phyloP scores from a whole-genome alignment of 2,329 filamentous ascomycete genomes.

The Penicillium polonicum region DNA sequence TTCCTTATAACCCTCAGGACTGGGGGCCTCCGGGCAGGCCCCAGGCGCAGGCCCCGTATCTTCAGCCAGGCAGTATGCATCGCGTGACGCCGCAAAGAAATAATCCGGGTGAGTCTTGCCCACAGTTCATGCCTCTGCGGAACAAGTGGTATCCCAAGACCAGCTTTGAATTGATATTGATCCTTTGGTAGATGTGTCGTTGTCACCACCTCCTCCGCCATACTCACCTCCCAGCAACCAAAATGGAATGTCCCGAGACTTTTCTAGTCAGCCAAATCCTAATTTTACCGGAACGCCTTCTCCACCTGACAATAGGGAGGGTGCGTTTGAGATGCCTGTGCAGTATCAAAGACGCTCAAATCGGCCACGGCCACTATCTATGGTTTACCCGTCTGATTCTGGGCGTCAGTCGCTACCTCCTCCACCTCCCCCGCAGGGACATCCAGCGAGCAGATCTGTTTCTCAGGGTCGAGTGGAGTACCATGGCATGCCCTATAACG shows the following conservation, averaged over 20 bases:
- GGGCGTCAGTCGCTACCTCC: conserved; percentile 36
- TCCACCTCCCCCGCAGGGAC: conserved; percentile 38
- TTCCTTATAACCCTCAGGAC: conserved; percentile 51
- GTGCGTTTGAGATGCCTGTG: conserved; percentile 19
- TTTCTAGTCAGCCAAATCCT: conserved; percentile 13
- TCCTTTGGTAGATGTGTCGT: conserved; percentile 24
- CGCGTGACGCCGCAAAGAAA: conserved; percentile 29
- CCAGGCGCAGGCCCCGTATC: conserved; percentile 30
- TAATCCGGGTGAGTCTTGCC: conserved; percentile 33
- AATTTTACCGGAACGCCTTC: conserved; percentile 20
- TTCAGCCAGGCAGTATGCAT: conserved; percentile 30
- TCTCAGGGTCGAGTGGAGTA: conserved; percentile 35
- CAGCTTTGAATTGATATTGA: conserved; percentile 8
- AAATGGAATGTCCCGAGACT: conserved; percentile 16
- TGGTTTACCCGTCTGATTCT: conserved; percentile 29
- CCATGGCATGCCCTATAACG: conserved; percentile 16
- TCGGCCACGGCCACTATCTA: conserved; percentile 36
- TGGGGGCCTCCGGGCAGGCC: conserved; percentile 44
- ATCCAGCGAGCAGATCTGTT: conserved; percentile 32
- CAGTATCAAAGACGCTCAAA: conserved; percentile 29
- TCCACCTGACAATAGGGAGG: conserved; percentile 17
- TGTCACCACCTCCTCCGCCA: conserved; percentile 40
- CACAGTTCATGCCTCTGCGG: not conserved
- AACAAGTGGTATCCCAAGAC: not conserved
- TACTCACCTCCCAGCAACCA: conserved; percentile 40